phyloP scores from a whole-genome alignment of 164 flowering plant genomes.

The Vitis rotundifolia region DNA sequence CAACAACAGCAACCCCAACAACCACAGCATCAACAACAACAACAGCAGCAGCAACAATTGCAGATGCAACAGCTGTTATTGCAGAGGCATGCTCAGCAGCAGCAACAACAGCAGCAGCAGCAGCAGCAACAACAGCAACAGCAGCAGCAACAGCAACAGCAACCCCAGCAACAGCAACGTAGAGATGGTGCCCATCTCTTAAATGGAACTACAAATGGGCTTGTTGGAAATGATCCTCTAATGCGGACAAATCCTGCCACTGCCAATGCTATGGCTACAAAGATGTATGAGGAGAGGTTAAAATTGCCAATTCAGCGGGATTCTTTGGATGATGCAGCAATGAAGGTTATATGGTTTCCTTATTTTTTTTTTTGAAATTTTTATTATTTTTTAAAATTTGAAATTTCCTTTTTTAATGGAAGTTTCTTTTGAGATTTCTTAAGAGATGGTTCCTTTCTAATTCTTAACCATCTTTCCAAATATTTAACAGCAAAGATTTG shows the following conservation, averaged over 20 bases:
- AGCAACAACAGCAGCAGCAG: slow-evolving; percentile 29
- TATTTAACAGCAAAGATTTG: slow-evolving; percentile 71
- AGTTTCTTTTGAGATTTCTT: neutral
- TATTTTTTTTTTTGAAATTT: neutral
- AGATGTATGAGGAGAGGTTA: slow-evolving; percentile 87
- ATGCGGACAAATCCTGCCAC: slow-evolving; percentile 72
- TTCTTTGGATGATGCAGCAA: slow-evolving; percentile 83
- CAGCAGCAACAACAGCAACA: slow-evolving; percentile 25
- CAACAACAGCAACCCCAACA: slow-evolving; percentile 43
- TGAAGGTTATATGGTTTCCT: slow-evolving; percentile 54
- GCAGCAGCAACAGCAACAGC: slow-evolving; percentile 26
- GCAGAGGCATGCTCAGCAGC: slow-evolving; percentile 62
- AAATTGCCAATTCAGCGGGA: slow-evolving; percentile 84
- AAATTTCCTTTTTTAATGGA: neutral
- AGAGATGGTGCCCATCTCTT: slow-evolving; percentile 81
- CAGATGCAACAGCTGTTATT: slow-evolving; percentile 63
- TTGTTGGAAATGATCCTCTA: slow-evolving; percentile 67
- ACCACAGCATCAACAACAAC: slow-evolving; percentile 52
- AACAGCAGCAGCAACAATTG: slow-evolving; percentile 56
- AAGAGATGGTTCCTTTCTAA: neutral
- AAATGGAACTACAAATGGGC: slow-evolving; percentile 78
- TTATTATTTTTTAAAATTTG: neutral
- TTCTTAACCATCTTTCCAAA: neutral
- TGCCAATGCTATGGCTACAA: slow-evolving; percentile 92
- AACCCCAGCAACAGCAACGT: slow-evolving; percentile 27